Base-by-base conservation (phyloP, 192 early-diverging fungal species). In the Blastocladiella britannica region DNA sequence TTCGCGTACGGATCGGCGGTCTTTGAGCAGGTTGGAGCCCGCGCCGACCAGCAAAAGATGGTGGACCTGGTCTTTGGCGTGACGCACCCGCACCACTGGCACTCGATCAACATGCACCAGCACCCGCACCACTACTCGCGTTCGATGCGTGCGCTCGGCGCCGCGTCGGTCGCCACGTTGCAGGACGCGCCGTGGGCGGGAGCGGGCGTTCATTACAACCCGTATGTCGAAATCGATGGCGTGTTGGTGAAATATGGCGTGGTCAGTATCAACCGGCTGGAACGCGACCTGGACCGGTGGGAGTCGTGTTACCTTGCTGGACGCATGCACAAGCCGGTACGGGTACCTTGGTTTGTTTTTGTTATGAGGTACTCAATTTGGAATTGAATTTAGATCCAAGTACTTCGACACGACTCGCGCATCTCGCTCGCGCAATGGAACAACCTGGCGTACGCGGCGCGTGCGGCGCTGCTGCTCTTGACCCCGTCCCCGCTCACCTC, bases 1-100 rank as follows among this genome's bases (percentile, higher is more conserved):
- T 81, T 93, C 70, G 92, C 88, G 4, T 99, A 99, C 65, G 95
- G 95, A 7, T 87, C 84, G 43, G 92, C 91, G 20, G 93, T 96
- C 23, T 97, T 91, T 70, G 70, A 73, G 31, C 95, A 99, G 65
- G 66, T 70, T 7, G 86, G 89, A 9, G 56, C 70, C 73, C 68
- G 78, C 72, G 68, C 67, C 31, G 26, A 62, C 22, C 20, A 25
- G 53, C 25, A 58, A 47, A 15, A 43, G 0, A 89, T 94, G 87
- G 76, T 97, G 0, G 95, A 99, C 70, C 78, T 91, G 57, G 83
- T 99, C 15, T 90, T 99, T 73, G 95, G 81, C 15, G 95, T 99
- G 22, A 81, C 83, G 5, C 87, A 99, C 66, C 82, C 93, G 15
- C 81, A 86, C 58, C 90, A 93, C 65, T 99, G 95, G 95, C 95